phyloP scores from a whole-genome alignment of 768 basidiomycete species.

The Hypholoma sublateritium region DNA sequence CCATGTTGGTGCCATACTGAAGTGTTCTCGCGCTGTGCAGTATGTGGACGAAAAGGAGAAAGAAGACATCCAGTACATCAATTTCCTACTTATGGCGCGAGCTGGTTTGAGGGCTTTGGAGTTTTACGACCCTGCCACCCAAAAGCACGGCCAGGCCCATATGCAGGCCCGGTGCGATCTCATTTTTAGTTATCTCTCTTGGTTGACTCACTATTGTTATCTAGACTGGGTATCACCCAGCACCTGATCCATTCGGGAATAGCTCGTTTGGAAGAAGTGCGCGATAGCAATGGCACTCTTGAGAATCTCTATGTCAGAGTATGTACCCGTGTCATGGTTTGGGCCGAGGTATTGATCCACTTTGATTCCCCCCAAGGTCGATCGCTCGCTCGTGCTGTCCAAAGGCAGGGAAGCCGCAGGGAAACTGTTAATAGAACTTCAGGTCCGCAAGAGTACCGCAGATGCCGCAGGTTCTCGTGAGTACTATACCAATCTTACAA shows the following conservation, averaged over 20 bases:
- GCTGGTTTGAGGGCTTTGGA: constrained; percentile 78
- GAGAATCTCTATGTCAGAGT: constrained; percentile 73
- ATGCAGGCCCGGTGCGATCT: constrained; percentile 79
- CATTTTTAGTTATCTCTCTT: background rate
- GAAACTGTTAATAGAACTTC: constrained; percentile 75
- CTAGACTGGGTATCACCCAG: constrained; percentile 79
- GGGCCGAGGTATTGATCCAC: constrained; percentile 1
- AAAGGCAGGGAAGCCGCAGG: constrained; percentile 69
- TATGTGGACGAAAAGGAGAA: constrained; percentile 67
- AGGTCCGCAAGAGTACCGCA: constrained; percentile 84
- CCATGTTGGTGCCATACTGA: background rate
- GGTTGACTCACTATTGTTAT: constrained; percentile 3
- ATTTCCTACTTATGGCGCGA: constrained; percentile 86
- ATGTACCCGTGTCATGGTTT: constrained; percentile 20
- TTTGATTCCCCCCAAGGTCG: constrained; percentile 46
- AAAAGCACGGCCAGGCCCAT: constrained; percentile 87
- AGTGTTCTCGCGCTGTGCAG: constrained; percentile 30
- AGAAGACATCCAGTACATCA: constrained; percentile 78
- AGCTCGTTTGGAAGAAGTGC: constrained; percentile 68
- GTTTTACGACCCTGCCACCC: constrained; percentile 76
- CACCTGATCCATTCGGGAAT: constrained; percentile 73
- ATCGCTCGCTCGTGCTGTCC: constrained; percentile 64
- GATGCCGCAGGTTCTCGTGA: constrained; percentile 77
- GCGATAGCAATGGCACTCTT: constrained; percentile 53
- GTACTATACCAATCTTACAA: constrained; percentile 80